Percentiles rank a stretch among this genome's conserved stretches.
These are phyloP conservation scores for Penicillium canariense DNA, from an alignment of 495 filamentous ascomycete species.

Conservation along the genomic window DNA sequence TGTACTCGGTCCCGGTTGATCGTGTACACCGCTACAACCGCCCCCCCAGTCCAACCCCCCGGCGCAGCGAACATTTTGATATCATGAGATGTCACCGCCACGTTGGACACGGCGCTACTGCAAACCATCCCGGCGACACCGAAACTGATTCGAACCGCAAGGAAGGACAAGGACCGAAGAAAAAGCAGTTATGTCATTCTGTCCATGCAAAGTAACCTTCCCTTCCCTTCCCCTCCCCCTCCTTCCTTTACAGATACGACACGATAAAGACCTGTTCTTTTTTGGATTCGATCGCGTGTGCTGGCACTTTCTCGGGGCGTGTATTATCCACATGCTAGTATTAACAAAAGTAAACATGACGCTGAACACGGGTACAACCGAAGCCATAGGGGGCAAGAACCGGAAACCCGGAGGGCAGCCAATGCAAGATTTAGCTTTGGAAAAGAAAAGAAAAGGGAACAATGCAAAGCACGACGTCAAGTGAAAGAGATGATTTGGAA, in stretches of 20 bases:
- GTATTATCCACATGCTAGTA: not conserved
- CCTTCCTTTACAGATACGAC: not conserved
- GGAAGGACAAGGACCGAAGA: not conserved
- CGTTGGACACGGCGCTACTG: slow-evolving; percentile 27
- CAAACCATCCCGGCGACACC: slow-evolving; percentile 14
- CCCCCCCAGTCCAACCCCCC: not conserved
- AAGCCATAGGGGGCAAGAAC: not conserved
- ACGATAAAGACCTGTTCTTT: not conserved
- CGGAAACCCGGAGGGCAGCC: not conserved
- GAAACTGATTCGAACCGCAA: no score
- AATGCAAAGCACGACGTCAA: slow-evolving; percentile 1
- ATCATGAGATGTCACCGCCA: slow-evolving; percentile 30
- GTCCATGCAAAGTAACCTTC: slow-evolving; percentile 8
- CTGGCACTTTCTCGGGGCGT: not conserved
- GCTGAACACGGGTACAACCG: not conserved
- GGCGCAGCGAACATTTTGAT: slow-evolving; percentile 2
- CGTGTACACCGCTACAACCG: slow-evolving; percentile 29
- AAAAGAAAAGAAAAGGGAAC: not conserved
- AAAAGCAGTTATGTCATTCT: slow-evolving; percentile 12
- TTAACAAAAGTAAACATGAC: not conserved
- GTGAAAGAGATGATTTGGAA: not conserved
- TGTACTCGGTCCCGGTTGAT: not conserved
- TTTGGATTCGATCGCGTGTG: not conserved
- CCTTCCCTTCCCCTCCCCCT: not conserved
- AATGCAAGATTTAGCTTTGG: not conserved